Conservation (phyloP, 768 basidiomycete species). For the Termitomyces heimii region DNA sequence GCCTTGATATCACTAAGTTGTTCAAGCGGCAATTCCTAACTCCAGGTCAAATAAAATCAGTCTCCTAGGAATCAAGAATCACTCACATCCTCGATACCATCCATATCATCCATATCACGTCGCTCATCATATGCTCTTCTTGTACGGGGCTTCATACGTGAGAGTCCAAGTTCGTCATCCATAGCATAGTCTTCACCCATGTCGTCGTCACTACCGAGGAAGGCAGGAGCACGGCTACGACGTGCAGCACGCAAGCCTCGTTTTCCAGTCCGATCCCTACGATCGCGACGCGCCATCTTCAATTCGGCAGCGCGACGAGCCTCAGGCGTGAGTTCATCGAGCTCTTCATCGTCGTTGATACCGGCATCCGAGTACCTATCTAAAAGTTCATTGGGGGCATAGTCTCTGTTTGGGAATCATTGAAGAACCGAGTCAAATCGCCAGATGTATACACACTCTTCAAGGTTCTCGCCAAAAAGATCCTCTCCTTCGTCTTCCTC, state of each 20-base stretch:
- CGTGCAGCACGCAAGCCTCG: conserved; percentile 70
- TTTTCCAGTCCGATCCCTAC: conserved; percentile 58
- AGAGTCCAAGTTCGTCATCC: conserved; percentile 59
- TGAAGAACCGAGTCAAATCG: conserved; percentile 6
- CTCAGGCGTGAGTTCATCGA: conserved; percentile 59
- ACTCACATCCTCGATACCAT: conserved; percentile 81
- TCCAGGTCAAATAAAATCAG: conserved; percentile 10
- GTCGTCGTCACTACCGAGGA: conserved; percentile 81
- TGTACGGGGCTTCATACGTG: conserved; percentile 74
- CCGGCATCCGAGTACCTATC: conserved; percentile 87
- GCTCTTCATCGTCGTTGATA: conserved; percentile 76
- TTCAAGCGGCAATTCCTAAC: conserved; percentile 87
- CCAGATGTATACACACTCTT: conserved; percentile 45
- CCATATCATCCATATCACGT: conserved; percentile 84
- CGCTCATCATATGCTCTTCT: conserved; percentile 94
- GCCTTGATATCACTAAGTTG: conserved; percentile 98
- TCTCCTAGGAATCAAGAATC: not conserved
- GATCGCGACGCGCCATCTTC: conserved; percentile 86
- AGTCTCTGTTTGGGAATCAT: conserved; percentile 52
- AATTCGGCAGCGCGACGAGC: conserved; percentile 80
- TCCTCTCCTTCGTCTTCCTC: conserved; percentile 90
- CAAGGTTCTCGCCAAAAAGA: conserved; percentile 77
- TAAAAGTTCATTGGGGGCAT: conserved; percentile 73
- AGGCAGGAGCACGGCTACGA: conserved; percentile 79
- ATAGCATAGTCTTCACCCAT: conserved; percentile 71